A percentile compares a stretch with the other conserved stretches of the same genome.
These are phyloP conservation scores for Penicillium italicum DNA, from an alignment of 2,329 filamentous ascomycete species.

Conservation along the genomic window DNA sequence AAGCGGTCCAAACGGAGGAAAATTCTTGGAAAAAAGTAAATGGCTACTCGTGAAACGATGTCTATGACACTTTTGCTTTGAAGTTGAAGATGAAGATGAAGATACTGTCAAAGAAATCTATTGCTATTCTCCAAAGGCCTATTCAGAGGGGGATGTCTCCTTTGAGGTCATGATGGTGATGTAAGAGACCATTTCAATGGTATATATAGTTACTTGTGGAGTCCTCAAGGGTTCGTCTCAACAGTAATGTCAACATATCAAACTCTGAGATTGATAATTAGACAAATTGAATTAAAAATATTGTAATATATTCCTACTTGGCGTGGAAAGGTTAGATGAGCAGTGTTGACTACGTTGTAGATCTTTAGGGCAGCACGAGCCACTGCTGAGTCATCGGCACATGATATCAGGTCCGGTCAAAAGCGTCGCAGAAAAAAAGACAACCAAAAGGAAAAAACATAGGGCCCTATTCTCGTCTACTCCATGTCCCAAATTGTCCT, in stretches of 20 bases:
- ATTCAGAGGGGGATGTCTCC: not conserved
- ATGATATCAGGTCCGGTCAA: conserved; percentile 28
- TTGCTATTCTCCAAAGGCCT: not conserved
- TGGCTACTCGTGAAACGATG: not conserved
- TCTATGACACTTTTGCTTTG: not conserved
- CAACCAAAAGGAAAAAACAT: conserved; percentile 22
- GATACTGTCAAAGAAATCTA: not conserved
- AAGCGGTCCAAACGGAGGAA: not conserved
- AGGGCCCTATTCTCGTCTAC: conserved; percentile 15
- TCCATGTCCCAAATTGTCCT: conserved; percentile 21
- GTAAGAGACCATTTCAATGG: not conserved
- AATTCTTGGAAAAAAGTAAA: not conserved
- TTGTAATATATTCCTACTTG: too few species aligned
- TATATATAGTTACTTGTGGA: not conserved
- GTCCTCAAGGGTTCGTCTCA: not conserved
- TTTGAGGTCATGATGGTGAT: not conserved
- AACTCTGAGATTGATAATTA: not conserved
- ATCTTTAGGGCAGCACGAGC: conserved; percentile 2
- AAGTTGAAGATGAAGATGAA: not conserved
- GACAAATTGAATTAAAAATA: not conserved
- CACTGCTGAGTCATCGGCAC: conserved; percentile 25
- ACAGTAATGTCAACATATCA: not conserved
- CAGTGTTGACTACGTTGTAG: not conserved
- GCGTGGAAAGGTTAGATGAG: not conserved
- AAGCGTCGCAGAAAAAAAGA: conserved; percentile 24